These are phyloP conservation scores for Piloderma croceum DNA, from an alignment of 768 basidiomycete genomes.

Conservation along the genomic window DNA sequence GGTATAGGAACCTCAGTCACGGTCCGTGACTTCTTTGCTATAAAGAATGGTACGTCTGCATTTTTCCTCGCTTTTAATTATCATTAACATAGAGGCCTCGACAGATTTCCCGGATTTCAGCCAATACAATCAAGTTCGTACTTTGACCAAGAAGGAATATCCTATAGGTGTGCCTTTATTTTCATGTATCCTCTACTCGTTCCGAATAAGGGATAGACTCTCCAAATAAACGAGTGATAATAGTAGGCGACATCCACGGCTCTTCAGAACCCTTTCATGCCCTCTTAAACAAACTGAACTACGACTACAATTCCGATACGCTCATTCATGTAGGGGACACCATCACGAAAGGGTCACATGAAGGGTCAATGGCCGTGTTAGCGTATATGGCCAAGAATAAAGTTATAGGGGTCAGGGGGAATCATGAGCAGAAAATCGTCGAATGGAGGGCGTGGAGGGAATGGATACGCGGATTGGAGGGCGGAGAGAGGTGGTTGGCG, in stretches of 20 bases:
- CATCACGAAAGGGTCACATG: slow-evolving; percentile 58
- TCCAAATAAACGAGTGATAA: slow-evolving; percentile 51
- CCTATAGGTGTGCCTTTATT: slow-evolving; percentile 40
- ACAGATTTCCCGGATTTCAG: slow-evolving; percentile 53
- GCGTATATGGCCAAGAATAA: slow-evolving; percentile 57
- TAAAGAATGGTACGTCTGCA: slow-evolving; percentile 8
- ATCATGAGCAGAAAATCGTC: slow-evolving; percentile 88
- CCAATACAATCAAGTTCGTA: slow-evolving; percentile 37
- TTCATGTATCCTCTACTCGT: background rate
- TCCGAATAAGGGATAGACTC: slow-evolving; percentile 47
- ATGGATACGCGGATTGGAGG: slow-evolving; percentile 54
- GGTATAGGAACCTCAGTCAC: slow-evolving; percentile 20
- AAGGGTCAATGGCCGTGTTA: slow-evolving; percentile 59
- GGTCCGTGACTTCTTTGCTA: slow-evolving; percentile 11
- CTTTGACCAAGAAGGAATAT: slow-evolving; percentile 44
- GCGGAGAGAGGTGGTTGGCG: slow-evolving; percentile 54
- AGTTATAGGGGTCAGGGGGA: slow-evolving; percentile 82
- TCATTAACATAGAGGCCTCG: slow-evolving; percentile 5
- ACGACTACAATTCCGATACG: slow-evolving; percentile 53
- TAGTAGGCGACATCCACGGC: slow-evolving; percentile 89
- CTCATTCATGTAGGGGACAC: slow-evolving; percentile 85
- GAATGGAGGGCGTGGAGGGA: slow-evolving; percentile 87
- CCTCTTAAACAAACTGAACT: slow-evolving; percentile 58
- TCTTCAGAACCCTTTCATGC: slow-evolving; percentile 63
- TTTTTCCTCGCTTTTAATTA: background rate